These are phyloP conservation scores for Filobasidium floriforme DNA, from an alignment of 768 basidiomycete species.

Conservation along the genomic window DNA sequence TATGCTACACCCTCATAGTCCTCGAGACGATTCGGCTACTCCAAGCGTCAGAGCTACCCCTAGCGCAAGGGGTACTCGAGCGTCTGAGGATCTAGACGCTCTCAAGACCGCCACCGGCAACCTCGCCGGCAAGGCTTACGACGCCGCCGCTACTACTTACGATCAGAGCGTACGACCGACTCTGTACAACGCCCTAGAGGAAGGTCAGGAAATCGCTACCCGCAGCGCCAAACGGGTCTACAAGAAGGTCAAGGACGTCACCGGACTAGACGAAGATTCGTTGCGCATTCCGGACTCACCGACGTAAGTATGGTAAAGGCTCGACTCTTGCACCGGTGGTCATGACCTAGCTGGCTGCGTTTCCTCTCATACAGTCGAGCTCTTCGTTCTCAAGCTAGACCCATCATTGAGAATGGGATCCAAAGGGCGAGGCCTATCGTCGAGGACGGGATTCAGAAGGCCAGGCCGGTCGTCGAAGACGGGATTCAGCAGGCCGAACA, in stretches of 20 bases:
- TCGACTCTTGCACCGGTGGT: not conserved
- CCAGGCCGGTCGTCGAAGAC: not conserved
- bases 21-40: not conserved
- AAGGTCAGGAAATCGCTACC: not conserved
- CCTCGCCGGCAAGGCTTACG: not conserved
- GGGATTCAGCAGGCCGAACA: not conserved
- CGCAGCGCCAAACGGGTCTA: not conserved
- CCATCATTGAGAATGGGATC: not conserved
- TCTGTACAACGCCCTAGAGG: not conserved
- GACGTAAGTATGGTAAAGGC: not conserved
- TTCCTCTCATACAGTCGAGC: not conserved
- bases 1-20: not conserved
- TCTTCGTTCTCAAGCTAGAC: not conserved
- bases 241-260: constrained; percentile 3
- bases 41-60: not conserved
- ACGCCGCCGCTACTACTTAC: not conserved
- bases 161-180: not conserved
- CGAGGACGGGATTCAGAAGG: not conserved
- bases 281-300: not conserved
- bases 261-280: not conserved
- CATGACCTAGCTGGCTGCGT: not conserved
- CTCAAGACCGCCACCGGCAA: not conserved
- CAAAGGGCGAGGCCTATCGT: not conserved
- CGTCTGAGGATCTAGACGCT: not conserved
- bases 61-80: not conserved